Percentiles rank a stretch among this genome's conserved stretches.
Evolutionary conservation across 2,329 filamentous ascomycete genomes (phyloP).

Genomic region (Drechslera avenae): DNA sequence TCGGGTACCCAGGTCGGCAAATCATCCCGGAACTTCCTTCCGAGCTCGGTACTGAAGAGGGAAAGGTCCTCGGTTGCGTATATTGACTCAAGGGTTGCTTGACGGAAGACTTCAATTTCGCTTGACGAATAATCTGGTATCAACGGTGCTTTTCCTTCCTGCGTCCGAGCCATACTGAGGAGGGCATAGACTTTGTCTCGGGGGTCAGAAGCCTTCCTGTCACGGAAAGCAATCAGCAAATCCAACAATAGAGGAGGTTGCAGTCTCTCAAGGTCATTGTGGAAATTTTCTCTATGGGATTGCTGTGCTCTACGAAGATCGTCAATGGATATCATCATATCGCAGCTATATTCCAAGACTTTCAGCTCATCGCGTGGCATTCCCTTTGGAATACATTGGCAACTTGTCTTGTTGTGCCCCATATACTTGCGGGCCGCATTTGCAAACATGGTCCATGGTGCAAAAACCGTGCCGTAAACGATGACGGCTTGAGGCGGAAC

Average conservation of each 20-base stretch:
- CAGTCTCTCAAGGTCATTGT: too few species aligned
- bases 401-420: too few species aligned
- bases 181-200: slow-evolving; percentile 28
- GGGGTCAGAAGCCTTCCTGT: slow-evolving; percentile 21
- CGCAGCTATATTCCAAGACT: not conserved
- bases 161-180: slow-evolving; percentile 8
- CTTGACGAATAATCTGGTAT: slow-evolving; percentile 3
- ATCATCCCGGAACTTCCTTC: slow-evolving; percentile 19
- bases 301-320: not conserved
- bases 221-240: not conserved
- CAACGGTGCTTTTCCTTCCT: not conserved
- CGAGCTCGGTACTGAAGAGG: slow-evolving; percentile 17
- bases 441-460: not conserved
- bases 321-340: not conserved
- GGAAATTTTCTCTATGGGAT: accelerated
- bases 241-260: not conserved
- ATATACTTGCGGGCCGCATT: not conserved
- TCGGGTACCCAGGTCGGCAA: slow-evolving; percentile 32
- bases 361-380: not conserved
- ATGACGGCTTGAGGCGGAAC: slow-evolving; percentile 13
- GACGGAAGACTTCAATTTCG: not conserved
- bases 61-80: slow-evolving; percentile 4
- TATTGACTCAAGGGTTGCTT: not conserved
- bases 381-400: too few species aligned
- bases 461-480: not conserved